Evolutionary conservation across 495 filamentous ascomycete species (phyloP).

Genomic region (Aspergillus leporis): DNA sequence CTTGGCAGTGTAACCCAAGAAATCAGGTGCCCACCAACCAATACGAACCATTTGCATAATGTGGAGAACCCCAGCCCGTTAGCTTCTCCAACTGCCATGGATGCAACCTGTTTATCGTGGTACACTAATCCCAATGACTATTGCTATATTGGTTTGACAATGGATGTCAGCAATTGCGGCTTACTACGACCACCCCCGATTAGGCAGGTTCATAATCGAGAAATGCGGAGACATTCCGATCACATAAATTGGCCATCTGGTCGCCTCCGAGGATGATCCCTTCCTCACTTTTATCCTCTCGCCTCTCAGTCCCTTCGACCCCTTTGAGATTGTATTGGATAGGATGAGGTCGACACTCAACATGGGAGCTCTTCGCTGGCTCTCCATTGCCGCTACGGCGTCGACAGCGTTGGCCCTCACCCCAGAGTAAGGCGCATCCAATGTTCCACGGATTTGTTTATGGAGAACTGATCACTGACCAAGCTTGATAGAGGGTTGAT

Average conservation of each 20-base stretch:
- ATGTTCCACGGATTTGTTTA: neutral
- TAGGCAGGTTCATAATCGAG: conserved; percentile 1
- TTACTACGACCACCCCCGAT: conserved; percentile 1
- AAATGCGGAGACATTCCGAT: neutral
- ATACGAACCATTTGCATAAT: neutral
- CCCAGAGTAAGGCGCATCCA: conserved; percentile 21
- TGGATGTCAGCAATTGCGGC: neutral
- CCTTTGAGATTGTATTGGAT: neutral
- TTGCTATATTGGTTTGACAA: neutral
- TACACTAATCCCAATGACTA: neutral
- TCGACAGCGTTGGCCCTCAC: conserved; percentile 19
- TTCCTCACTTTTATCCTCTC: neutral
- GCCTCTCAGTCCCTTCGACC: neutral
- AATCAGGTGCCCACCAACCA: neutral
- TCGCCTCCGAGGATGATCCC: neutral
- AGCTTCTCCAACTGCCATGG: neutral
- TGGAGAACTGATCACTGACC: neutral
- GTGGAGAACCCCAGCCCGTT: neutral
- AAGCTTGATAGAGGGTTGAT: conserved; percentile 28
- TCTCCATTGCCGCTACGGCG: conserved; percentile 21
- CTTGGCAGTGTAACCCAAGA: conserved; percentile 37
- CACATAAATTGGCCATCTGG: neutral
- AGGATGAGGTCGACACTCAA: neutral
- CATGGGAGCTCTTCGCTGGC: conserved; percentile 20
- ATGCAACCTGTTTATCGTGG: neutral